These are phyloP conservation scores for Calocera cornea DNA, from an alignment of 768 basidiomycete genomes.

Conservation along the genomic window DNA sequence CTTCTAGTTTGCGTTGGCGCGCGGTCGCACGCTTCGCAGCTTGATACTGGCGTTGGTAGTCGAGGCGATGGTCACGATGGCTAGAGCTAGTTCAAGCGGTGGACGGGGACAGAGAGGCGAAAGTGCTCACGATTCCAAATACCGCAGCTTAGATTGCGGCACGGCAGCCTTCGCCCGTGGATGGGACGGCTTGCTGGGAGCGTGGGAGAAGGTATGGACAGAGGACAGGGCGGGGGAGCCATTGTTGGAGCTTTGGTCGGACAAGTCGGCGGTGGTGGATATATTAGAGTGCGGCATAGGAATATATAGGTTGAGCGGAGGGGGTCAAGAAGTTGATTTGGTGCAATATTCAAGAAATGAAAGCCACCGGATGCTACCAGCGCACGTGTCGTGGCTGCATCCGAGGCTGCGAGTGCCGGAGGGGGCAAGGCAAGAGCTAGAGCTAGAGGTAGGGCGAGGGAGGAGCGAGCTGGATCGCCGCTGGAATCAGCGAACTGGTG, in stretches of 20 bases:
- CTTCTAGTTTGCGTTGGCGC: background rate
- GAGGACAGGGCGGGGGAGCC: background rate
- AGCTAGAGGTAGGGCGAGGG: background rate
- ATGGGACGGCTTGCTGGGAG: too few relatives aligned
- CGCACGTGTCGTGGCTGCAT: too few relatives aligned
- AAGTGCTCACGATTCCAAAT: background rate
- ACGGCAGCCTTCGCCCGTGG: too few relatives aligned
- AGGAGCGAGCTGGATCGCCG: background rate
- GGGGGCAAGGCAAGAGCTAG: background rate
- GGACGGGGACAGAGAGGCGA: background rate
- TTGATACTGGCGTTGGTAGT: background rate
- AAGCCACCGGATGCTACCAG: too few relatives aligned
- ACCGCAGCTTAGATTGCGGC: background rate
- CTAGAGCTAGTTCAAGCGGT: background rate
- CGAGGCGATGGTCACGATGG: background rate
- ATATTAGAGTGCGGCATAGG: background rate
- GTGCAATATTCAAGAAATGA: too few relatives aligned
- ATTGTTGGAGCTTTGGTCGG: background rate
- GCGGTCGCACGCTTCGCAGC: background rate
- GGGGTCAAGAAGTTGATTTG: background rate
- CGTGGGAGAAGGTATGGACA: too few relatives aligned
- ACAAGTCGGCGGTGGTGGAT: background rate
- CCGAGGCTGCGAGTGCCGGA: background rate
- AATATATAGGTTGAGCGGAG: background rate
- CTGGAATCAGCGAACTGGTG: background rate